phyloP scores from a whole-genome alignment of 2,329 filamentous ascomycete species.

The Pestalotiopsis sp. region DNA sequence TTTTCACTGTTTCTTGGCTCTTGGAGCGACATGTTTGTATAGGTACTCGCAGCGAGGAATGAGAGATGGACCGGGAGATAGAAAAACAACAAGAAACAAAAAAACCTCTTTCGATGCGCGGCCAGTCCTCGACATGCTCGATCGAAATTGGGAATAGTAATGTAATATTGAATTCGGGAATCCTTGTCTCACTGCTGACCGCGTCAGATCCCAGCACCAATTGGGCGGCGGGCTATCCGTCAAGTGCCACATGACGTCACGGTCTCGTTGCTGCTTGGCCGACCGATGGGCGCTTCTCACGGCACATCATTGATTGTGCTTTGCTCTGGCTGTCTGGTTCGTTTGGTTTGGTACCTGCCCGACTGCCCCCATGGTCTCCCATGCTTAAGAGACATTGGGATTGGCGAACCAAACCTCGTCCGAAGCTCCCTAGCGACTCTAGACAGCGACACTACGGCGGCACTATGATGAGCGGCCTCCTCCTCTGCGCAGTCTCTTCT shows the following conservation, averaged over 20 bases:
- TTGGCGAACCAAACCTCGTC: not conserved
- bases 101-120: not conserved
- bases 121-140: not conserved
- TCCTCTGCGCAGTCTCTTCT: not conserved
- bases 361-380: too few species aligned
- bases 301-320: not conserved
- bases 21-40: too few species aligned
- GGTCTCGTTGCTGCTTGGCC: constrained; percentile 1
- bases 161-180: not conserved
- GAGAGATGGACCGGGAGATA: not conserved
- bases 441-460: not conserved
- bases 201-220: not conserved
- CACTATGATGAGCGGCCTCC: constrained; percentile 11
- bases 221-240: not conserved
- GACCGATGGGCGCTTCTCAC: not conserved
- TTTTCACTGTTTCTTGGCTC: too few species aligned
- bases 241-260: constrained; percentile 12
- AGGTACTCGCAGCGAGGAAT: too few species aligned
- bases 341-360: not conserved
- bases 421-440: not conserved
- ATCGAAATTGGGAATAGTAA: not conserved
- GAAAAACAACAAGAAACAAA: not conserved
- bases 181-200: not conserved
- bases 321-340: not conserved
- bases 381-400: not conserved